phyloP scores from a whole-genome alignment of 2,329 filamentous ascomycete species.

The Fusarium napiforme region DNA sequence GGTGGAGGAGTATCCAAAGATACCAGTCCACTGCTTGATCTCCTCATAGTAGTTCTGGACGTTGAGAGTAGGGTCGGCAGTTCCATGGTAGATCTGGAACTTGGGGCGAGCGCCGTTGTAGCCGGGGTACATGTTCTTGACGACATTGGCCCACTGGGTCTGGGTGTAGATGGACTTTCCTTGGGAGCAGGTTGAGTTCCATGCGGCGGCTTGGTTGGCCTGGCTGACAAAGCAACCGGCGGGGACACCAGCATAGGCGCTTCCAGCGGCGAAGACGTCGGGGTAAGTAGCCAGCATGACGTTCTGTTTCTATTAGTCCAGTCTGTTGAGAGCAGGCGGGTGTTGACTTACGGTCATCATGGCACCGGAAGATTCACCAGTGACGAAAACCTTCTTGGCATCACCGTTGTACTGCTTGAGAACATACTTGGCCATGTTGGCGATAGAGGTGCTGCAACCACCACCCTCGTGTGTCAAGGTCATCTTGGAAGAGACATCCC shows the following conservation, averaged over 20 bases:
- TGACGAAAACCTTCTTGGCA: constrained; percentile 15
- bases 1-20: constrained; percentile 14
- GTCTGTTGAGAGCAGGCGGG: too few relatives aligned
- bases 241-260: constrained; percentile 14
- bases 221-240: constrained; percentile 15
- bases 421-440: constrained; percentile 20
- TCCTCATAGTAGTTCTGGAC: constrained; percentile 18
- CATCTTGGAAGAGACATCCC: constrained; percentile 22
- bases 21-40: constrained; percentile 20
- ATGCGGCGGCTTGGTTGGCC: constrained; percentile 1
- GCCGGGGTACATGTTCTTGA: constrained; percentile 24
- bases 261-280: constrained; percentile 6
- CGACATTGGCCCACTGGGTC: constrained; percentile 12
- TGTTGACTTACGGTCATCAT: constrained; percentile 26
- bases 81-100: constrained; percentile 19
- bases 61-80: constrained; percentile 6
- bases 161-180: constrained; percentile 2
- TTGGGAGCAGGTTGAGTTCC: constrained; percentile 18
- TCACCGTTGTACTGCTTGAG: constrained; percentile 15
- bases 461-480: constrained; percentile 12
- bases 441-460: constrained; percentile 5
- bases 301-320: too few relatives aligned
- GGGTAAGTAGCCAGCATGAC: constrained; percentile 18
- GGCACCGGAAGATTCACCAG: constrained; percentile 19
- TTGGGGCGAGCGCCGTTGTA: constrained; percentile 15